Conservation (phyloP, 1,139 yeast species). For the Geotrichum aggregatum region DNA sequence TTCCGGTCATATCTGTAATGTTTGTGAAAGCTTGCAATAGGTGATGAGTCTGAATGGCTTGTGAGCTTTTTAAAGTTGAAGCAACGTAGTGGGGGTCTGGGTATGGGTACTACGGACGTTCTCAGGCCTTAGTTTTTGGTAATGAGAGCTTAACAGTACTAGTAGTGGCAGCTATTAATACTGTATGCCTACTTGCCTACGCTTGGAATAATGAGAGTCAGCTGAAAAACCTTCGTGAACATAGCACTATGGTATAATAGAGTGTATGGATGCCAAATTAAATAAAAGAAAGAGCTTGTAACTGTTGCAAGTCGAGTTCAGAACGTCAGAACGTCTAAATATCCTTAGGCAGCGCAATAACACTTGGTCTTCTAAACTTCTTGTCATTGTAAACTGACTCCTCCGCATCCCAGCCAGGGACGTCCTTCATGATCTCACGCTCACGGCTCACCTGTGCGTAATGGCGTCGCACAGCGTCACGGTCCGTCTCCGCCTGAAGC, state of each 20-base stretch:
- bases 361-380: conserved; percentile 40
- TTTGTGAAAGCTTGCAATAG: too few relatives aligned
- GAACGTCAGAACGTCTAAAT: conserved; percentile 12
- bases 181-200: too few relatives aligned
- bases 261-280: conserved; percentile 15
- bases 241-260: too few relatives aligned
- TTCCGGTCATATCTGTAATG: conserved; percentile 26
- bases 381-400: conserved; percentile 46
- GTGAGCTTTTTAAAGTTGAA: too few relatives aligned
- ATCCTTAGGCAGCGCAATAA: conserved; percentile 34
- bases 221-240: background rate
- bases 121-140: too few relatives aligned
- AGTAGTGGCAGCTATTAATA: too few relatives aligned
- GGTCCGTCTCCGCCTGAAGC: conserved; percentile 76
- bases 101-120: too few relatives aligned
- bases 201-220: too few relatives aligned
- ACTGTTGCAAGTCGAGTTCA: background rate
- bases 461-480: conserved; percentile 72
- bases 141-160: too few relatives aligned
- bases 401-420: conserved; percentile 56
- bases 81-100: too few relatives aligned
- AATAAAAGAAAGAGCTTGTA: conserved; percentile 3
- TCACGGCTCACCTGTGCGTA: conserved; percentile 66
- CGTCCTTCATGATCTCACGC: conserved; percentile 56
- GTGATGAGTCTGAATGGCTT: too few relatives aligned